Evolutionary conservation across 2,329 filamentous ascomycete species (phyloP), one percentile per base, ranked within the genome.

Genomic region (Pseudogymnoascus sp.): DNA sequence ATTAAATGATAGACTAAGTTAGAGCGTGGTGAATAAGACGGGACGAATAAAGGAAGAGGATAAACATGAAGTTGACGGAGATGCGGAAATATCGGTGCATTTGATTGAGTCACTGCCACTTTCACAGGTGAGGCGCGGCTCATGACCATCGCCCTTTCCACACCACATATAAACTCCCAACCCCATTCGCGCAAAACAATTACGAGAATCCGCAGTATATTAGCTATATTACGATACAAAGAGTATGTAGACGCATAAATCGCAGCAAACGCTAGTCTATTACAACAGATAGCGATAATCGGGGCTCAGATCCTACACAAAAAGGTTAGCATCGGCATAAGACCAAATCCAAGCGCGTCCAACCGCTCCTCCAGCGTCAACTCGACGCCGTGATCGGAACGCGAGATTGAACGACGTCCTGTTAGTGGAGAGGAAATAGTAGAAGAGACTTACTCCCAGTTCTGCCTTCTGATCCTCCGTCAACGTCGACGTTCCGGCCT

Each of bases 381-480:
- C 20, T 32, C 11, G n/a, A 39, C 58, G 32, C 57, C 57, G 43
- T 50, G 43, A 50, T 50, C 43, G 43, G 43, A 50, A 3, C 9
- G 8, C 43, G 11, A 30, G 43, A 50, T 25, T n/a, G n/a, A 57
- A n/a, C 16, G 50, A 20, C 14, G 47, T 14, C n/a, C 35, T 25
- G 25, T 30, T 9, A 22, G 16, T 6, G 7, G 28, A 16, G 37
- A 57, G n/a, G n/a, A 16, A 28, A 9, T 2, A 59, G 16, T 41
- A 22, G 34, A 28, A 25, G 22, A 62, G 60, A 65, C 73, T 68
- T 66, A 76, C 74, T 25, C 76, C 76, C 54, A 78, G 67, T 62
- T 78, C 76, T 1, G 71, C 70, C 76, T 85, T 85, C 70, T 88
- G 82, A 50, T 83, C 80, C 68, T 85, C 81, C 0, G 83, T 83